A percentile compares a stretch with the other conserved stretches of the same genome.
These are phyloP conservation scores for Glycine soja DNA, from an alignment of 306 rosid genomes.

Conservation along the genomic window DNA sequence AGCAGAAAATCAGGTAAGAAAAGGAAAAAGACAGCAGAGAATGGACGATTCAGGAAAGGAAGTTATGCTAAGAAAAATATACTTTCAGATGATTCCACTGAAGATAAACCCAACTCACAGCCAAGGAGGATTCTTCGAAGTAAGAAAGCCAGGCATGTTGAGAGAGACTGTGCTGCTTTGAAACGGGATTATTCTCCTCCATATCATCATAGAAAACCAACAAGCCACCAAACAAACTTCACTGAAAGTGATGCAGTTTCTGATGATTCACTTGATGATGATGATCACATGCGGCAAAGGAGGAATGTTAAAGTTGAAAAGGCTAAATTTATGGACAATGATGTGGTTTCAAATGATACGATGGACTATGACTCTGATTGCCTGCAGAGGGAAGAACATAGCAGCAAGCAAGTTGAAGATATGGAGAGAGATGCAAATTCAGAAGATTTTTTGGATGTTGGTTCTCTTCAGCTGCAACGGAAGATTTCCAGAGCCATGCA, in stretches of 20 bases:
- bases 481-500: slow-evolving; percentile 42
- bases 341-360: slow-evolving; percentile 56
- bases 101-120: too few species aligned
- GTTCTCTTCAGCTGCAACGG: slow-evolving; percentile 40
- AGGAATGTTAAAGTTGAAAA: slow-evolving; percentile 35
- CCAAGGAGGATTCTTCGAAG: too few species aligned
- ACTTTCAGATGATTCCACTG: too few species aligned
- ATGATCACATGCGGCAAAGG: slow-evolving; percentile 41
- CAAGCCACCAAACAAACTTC: slow-evolving; percentile 41
- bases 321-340: slow-evolving; percentile 44
- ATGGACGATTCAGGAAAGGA: too few species aligned
- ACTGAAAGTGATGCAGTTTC: slow-evolving; percentile 52
- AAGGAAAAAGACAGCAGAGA: too few species aligned
- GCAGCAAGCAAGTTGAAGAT: slow-evolving; percentile 60
- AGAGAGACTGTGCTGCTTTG: slow-evolving; percentile 52
- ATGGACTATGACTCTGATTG: slow-evolving; percentile 56
- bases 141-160: slow-evolving; percentile 44
- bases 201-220: slow-evolving; percentile 36
- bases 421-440: slow-evolving; percentile 50
- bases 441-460: slow-evolving; percentile 47
- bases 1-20: too few species aligned
- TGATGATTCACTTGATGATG: slow-evolving; percentile 47
- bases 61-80: too few species aligned
- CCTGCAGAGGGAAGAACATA: slow-evolving; percentile 57
- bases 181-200: slow-evolving; percentile 51